These are phyloP conservation scores for Vitis hybrid DNA, from an alignment of 177 flowering plant genomes.

Conservation along the genomic window DNA sequence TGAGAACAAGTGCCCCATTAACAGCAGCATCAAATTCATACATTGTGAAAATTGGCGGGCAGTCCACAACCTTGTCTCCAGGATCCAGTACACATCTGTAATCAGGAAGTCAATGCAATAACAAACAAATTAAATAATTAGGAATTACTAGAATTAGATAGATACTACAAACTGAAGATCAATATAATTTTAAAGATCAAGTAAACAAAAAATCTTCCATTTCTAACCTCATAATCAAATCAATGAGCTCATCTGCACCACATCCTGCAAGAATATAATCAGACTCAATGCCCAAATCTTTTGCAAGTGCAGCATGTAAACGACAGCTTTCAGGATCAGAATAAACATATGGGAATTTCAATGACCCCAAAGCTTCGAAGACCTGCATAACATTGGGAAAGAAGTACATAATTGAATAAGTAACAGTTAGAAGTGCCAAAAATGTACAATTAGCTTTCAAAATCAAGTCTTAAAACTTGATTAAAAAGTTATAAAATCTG, in stretches of 20 bases:
- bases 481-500: neutral
- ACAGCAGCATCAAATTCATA: conserved; percentile 98
- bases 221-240: conserved; percentile 86
- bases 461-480: neutral
- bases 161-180: neutral
- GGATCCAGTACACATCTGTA: conserved; percentile 95
- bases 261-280: conserved; percentile 92
- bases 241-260: conserved; percentile 97
- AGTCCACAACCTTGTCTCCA: conserved; percentile 95
- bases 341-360: conserved; percentile 86
- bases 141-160: neutral
- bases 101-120: conserved; percentile 5
- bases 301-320: conserved; percentile 86
- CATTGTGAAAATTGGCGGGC: conserved; percentile 99
- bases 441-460: neutral
- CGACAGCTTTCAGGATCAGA: conserved; percentile 93
- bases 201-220: neutral
- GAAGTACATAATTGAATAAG: conserved; percentile 15
- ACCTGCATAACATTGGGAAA: conserved; percentile 61
- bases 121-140: neutral
- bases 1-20: conserved; percentile 80
- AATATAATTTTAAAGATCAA: neutral
- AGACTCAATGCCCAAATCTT: conserved; percentile 86
- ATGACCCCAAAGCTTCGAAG: conserved; percentile 67
- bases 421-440: neutral